A percentile compares a stretch with the other conserved stretches of the same genome.
Evolutionary conservation across 176 grass and related monocot species (phyloP).

Genomic region (Carex kokanica): DNA sequence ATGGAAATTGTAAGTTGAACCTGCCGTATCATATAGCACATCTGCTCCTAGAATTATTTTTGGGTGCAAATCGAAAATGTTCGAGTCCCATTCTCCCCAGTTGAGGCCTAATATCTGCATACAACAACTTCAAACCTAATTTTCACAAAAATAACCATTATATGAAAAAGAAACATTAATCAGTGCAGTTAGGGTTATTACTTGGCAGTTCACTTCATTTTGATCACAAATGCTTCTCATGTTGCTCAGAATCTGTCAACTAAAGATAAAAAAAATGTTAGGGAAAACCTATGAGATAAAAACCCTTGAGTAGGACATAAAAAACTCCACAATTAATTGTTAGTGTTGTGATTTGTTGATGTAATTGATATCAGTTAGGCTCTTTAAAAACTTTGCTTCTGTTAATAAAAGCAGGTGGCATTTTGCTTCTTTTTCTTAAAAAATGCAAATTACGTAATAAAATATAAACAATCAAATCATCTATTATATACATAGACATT

Average conservation of each 20-base stretch:
- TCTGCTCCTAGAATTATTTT: constrained; percentile 77
- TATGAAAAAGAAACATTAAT: neutral
- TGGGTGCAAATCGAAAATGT: constrained; percentile 61
- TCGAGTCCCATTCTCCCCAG: constrained; percentile 72
- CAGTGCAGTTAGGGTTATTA: constrained; percentile 9
- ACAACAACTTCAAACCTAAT: neutral
- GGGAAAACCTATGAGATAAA: neutral
- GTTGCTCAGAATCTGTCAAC: constrained; percentile 60
- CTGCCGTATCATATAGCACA: constrained; percentile 68
- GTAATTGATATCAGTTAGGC: too few relatives aligned
- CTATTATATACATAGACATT: neutral
- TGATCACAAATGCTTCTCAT: constrained; percentile 54
- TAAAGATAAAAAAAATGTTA: constrained; percentile 16
- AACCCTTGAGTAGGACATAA: neutral
- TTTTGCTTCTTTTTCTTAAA: too few relatives aligned
- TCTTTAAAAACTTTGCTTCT: too few relatives aligned
- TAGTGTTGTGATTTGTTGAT: too few relatives aligned
- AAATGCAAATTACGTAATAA: neutral
- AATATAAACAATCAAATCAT: neutral
- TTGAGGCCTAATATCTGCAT: constrained; percentile 70
- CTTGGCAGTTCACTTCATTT: constrained; percentile 56
- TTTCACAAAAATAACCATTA: neutral
- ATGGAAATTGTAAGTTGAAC: constrained; percentile 31
- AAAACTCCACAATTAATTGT: neutral
- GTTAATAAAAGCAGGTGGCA: too few relatives aligned